A percentile compares a stretch with the other conserved stretches of the same genome.
Conservation (phyloP, 73 alveolate genomes). For the Uronychia setigera region DNA sequence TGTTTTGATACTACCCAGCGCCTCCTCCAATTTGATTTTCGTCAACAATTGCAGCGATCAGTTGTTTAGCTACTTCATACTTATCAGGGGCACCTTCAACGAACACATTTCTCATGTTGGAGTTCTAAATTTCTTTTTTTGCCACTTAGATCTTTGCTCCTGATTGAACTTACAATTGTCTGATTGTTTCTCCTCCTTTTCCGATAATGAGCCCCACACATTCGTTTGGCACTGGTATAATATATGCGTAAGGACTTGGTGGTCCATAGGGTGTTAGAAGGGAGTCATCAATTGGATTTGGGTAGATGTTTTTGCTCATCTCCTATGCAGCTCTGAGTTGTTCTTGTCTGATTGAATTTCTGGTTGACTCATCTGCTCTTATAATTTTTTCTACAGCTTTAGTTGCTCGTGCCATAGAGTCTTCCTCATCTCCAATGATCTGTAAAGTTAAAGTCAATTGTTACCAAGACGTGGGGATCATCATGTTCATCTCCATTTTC, state of each 20-base stretch:
- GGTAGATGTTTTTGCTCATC: slow-evolving; percentile 38
- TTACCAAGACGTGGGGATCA: too few relatives aligned
- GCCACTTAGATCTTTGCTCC: slow-evolving; percentile 77
- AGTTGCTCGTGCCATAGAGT: slow-evolving; percentile 67
- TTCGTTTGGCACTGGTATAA: slow-evolving; percentile 61
- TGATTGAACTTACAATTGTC: slow-evolving; percentile 55
- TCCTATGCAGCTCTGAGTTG: slow-evolving; percentile 84
- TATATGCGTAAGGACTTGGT: slow-evolving; percentile 67
- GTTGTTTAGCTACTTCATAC: slow-evolving; percentile 12
- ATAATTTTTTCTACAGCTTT: slow-evolving; percentile 69
- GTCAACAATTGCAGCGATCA: slow-evolving; percentile 29
- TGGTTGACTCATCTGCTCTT: slow-evolving; percentile 75
- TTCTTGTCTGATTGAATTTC: slow-evolving; percentile 83
- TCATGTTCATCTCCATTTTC: slow-evolving; percentile 74
- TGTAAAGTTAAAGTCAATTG: too few relatives aligned
- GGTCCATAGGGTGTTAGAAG: slow-evolving; percentile 95
- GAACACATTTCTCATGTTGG: slow-evolving; percentile 23
- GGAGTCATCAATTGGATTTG: slow-evolving; percentile 65
- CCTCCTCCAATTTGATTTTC: too few relatives aligned
- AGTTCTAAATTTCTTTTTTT: slow-evolving; percentile 53
- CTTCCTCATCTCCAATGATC: slow-evolving; percentile 81
- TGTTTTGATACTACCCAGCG: slow-evolving; percentile 12
- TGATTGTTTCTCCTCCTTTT: slow-evolving; percentile 82
- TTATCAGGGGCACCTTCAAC: slow-evolving; percentile 23
- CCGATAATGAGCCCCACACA: slow-evolving; percentile 78